phyloP scores from a whole-genome alignment of 495 filamentous ascomycete genomes.

The Bryoglossum gracile region DNA sequence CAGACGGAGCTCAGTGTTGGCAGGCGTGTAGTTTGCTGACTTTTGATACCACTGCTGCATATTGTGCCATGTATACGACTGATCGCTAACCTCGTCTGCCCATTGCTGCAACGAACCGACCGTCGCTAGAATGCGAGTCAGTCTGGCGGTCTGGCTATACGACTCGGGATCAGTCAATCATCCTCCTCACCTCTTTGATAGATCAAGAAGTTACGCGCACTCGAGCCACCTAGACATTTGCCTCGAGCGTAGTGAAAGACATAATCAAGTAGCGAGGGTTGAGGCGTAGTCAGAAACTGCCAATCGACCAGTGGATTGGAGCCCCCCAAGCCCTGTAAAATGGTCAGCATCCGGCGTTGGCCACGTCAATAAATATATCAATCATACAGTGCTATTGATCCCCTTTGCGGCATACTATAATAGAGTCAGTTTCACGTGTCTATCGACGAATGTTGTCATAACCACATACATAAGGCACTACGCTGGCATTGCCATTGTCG shows the following conservation, averaged over 20 bases:
- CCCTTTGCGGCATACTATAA: not conserved
- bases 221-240: constrained; percentile 22
- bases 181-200: constrained; percentile 25
- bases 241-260: constrained; percentile 23
- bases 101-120: constrained; percentile 42
- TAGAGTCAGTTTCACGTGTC: not conserved
- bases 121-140: constrained; percentile 16
- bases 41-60: constrained; percentile 49
- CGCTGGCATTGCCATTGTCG: not conserved
- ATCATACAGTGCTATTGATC: not conserved
- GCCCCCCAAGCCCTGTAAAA: not conserved
- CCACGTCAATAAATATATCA: not conserved
- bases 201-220: constrained; percentile 23
- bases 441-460: not conserved
- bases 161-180: constrained; percentile 29
- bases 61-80: constrained; percentile 45
- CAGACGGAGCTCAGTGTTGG: constrained; percentile 26
- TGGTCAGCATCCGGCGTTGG: not conserved
- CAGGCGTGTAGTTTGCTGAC: constrained; percentile 43
- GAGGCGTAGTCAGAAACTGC: constrained; percentile 44
- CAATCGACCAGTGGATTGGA: constrained; percentile 21
- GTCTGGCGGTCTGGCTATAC: constrained; percentile 37
- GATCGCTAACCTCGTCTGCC: constrained; percentile 51
- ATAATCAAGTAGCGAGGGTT: constrained; percentile 16
- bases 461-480: not conserved